A percentile compares a stretch with the other conserved stretches of the same genome.
Evolutionary conservation across 495 filamentous ascomycete genomes (phyloP).

Genomic region (Penicillium fimorum): DNA sequence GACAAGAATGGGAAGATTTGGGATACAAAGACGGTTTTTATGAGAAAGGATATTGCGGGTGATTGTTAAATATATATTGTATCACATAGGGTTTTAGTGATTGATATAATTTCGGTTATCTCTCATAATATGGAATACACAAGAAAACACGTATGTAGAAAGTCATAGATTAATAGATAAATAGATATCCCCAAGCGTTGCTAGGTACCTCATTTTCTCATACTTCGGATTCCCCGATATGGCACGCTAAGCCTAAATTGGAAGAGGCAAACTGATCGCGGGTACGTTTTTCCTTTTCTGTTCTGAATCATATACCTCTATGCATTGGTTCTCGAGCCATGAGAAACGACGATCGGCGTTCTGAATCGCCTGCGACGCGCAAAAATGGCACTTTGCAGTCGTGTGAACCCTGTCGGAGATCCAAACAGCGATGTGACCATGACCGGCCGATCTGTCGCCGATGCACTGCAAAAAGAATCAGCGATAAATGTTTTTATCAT

Average conservation of each 20-base stretch:
- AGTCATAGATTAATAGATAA: no score
- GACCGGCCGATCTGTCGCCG: constrained; percentile 36
- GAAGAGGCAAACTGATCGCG: not conserved
- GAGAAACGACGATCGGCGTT: constrained; percentile 25
- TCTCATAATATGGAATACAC: not conserved
- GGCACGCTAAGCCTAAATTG: constrained; percentile 17
- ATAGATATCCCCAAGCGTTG: not conserved
- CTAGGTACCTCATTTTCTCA: not conserved
- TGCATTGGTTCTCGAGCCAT: constrained; percentile 13
- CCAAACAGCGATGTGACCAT: constrained; percentile 53
- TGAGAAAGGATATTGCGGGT: constrained; percentile 23
- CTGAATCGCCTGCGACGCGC: constrained; percentile 30
- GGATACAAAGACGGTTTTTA: constrained; percentile 25
- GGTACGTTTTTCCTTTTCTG: not conserved
- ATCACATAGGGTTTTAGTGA: not conserved
- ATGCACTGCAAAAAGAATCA: constrained; percentile 37
- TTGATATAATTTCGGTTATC: not conserved
- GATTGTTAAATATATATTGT: not conserved
- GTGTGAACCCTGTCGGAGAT: constrained; percentile 54
- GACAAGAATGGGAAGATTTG: constrained; percentile 22
- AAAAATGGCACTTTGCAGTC: constrained; percentile 51
- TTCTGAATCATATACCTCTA: not conserved
- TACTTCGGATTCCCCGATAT: not conserved
- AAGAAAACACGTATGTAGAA: not conserved
- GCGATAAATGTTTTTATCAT: constrained; percentile 42